phyloP scores from a whole-genome alignment of 768 basidiomycete species.

The Lactarius evosmus region DNA sequence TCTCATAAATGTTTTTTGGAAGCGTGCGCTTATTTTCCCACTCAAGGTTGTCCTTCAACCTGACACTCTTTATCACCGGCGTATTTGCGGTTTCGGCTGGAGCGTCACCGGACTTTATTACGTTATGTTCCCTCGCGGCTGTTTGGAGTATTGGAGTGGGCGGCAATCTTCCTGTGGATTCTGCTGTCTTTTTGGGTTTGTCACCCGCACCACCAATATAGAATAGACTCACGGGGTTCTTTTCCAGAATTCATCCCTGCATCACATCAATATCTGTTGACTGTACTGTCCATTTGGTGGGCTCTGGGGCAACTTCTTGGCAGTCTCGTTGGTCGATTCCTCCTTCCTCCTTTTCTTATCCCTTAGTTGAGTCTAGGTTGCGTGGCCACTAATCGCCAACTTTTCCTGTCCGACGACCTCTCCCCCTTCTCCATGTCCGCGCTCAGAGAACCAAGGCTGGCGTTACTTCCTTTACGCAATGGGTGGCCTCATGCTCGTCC shows the following conservation, averaged over 20 bases:
- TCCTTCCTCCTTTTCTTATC: neutral
- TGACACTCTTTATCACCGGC: constrained; percentile 65
- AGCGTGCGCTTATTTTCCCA: neutral
- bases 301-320: constrained; percentile 69
- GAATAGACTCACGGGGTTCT: too few relatives aligned
- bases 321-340: constrained; percentile 37
- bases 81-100: constrained; percentile 65
- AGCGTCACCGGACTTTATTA: constrained; percentile 50
- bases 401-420: constrained; percentile 52
- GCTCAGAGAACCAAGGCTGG: constrained; percentile 65
- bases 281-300: constrained; percentile 78
- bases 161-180: constrained; percentile 73
- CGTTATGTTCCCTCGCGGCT: constrained; percentile 51
- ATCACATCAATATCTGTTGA: constrained; percentile 72
- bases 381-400: constrained; percentile 71
- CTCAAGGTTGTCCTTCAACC: constrained; percentile 58
- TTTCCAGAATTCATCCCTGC: constrained; percentile 61
- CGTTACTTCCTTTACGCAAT: constrained; percentile 70
- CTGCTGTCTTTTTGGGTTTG: constrained; percentile 69
- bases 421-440: constrained; percentile 39
- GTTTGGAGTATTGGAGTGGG: constrained; percentile 68
- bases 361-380: constrained; percentile 41
- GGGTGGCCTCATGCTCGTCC: constrained; percentile 64
- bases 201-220: neutral
- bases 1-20: neutral